phyloP scores from a whole-genome alignment of 805 yeast genomes.

The Ogataea chonburiensis region DNA sequence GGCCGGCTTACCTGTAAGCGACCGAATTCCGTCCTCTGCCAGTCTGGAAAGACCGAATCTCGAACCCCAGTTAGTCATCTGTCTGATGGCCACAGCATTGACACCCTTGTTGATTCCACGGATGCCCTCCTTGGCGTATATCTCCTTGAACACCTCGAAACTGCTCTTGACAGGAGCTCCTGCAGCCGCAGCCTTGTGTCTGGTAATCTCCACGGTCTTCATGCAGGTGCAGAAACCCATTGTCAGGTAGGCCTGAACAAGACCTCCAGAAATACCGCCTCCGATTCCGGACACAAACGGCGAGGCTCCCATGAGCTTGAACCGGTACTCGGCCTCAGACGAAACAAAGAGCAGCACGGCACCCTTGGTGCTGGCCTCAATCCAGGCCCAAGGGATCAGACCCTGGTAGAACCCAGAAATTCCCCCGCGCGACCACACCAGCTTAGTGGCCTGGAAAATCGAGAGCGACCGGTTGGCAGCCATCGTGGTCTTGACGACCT shows the following conservation, averaged over 20 bases:
- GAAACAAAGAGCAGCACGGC: conserved; percentile 92
- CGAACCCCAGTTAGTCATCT: conserved; percentile 99
- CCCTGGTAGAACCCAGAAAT: conserved; percentile 93
- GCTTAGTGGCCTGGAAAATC: conserved; percentile 62
- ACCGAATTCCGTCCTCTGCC: conserved; percentile 82
- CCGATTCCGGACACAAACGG: conserved; percentile 85
- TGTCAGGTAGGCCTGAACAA: conserved; percentile 93
- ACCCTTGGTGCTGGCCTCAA: conserved; percentile 98
- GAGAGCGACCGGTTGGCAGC: conserved; percentile 87
- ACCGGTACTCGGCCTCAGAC: conserved; percentile 84
- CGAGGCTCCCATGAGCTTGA: conserved; percentile 59
- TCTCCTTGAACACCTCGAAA: conserved; percentile 82
- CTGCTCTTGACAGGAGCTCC: conserved; percentile 76
- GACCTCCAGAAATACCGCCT: conserved; percentile 95
- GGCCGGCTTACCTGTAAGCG: conserved; percentile 50
- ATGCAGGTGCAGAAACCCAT: conserved; percentile 99
- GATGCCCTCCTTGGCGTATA: conserved; percentile 82
- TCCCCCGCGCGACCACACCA: conserved; percentile 95
- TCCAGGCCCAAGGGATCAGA: conserved; percentile 99
- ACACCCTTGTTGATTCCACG: conserved; percentile 97
- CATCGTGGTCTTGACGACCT: conserved; percentile 95
- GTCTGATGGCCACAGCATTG: conserved; percentile 98
- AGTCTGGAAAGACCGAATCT: conserved; percentile 90
- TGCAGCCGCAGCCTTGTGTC: conserved; percentile 66
- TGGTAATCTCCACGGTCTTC: conserved; percentile 98